A percentile compares a stretch with the other conserved stretches of the same genome.
Evolutionary conservation across 2,329 filamentous ascomycete genomes (phyloP).

Genomic region (Alternaria novae-zelandiae): DNA sequence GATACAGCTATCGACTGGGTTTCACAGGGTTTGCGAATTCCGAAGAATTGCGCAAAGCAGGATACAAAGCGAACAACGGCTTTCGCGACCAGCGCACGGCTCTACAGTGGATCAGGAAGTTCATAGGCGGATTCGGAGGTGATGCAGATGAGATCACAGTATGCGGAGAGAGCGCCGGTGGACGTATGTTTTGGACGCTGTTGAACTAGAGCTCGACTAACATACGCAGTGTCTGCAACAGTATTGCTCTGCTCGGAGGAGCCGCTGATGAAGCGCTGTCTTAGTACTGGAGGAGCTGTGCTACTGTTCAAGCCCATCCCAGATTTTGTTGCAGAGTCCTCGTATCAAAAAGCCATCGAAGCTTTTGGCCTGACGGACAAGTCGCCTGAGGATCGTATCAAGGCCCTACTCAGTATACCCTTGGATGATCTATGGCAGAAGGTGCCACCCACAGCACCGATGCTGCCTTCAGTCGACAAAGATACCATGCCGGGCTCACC

Average conservation of each 20-base stretch:
- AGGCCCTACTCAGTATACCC: constrained; percentile 51
- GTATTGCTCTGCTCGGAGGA: constrained; percentile 39
- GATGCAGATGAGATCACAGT: constrained; percentile 48
- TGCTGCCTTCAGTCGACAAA: constrained; percentile 52
- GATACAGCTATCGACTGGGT: constrained; percentile 40
- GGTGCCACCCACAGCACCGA: constrained; percentile 44
- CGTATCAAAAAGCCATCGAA: constrained; percentile 51
- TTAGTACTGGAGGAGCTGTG: constrained; percentile 48
- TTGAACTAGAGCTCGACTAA: neutral
- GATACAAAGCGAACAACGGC: constrained; percentile 46
- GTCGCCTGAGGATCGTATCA: constrained; percentile 50
- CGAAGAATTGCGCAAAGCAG: constrained; percentile 54
- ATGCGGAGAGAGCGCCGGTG: constrained; percentile 59
- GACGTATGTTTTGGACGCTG: constrained; percentile 37
- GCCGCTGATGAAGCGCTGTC: constrained; percentile 49
- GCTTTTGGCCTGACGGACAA: constrained; percentile 50
- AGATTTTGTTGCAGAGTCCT: constrained; percentile 48
- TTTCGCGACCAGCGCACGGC: constrained; percentile 46
- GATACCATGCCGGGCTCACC: constrained; percentile 49
- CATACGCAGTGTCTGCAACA: constrained; percentile 28
- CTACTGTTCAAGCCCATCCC: constrained; percentile 52
- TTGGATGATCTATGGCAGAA: constrained; percentile 52
- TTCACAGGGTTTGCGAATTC: constrained; percentile 53
- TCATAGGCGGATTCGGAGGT: constrained; percentile 49
- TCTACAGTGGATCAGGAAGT: constrained; percentile 45